phyloP scores from a whole-genome alignment of 192 early-diverging fungal species.

The Backusella morwellensis region DNA sequence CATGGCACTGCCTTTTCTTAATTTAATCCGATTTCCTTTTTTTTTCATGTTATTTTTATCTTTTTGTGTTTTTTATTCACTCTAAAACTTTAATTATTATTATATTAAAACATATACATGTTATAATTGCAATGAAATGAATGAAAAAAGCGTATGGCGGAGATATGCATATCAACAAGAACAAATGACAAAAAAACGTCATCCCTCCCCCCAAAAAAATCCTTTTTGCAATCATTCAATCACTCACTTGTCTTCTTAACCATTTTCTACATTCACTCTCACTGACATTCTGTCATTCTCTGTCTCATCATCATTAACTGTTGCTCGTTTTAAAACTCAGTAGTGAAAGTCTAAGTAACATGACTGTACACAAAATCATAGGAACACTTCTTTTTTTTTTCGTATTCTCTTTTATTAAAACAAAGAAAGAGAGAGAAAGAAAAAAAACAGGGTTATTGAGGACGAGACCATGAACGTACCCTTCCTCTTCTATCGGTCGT shows the following conservation, averaged over 20 bases:
- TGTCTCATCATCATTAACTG: background rate
- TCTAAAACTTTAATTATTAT: background rate
- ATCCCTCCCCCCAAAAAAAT: background rate
- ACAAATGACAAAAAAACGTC: background rate
- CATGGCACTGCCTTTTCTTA: background rate
- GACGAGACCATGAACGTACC: constrained; percentile 29
- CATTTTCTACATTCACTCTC: background rate
- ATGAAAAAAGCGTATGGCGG: background rate
- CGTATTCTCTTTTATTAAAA: background rate
- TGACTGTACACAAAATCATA: constrained; percentile 9
- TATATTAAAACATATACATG: background rate
- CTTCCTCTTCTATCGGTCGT: constrained; percentile 36
- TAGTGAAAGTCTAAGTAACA: background rate
- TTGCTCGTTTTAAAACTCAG: background rate
- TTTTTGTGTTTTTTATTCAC: background rate
- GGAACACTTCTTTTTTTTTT: constrained; percentile 2
- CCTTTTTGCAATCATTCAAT: background rate
- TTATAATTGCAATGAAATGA: background rate
- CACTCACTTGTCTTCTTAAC: background rate
- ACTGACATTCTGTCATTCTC: background rate
- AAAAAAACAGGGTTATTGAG: background rate
- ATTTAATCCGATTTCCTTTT: constrained; percentile 1
- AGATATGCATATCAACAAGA: constrained; percentile 1
- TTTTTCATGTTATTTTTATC: background rate
- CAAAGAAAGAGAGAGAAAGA: background rate